These are phyloP conservation scores for Verticillium isaacii DNA, from an alignment of 2,329 filamentous ascomycete species.

Conservation along the genomic window DNA sequence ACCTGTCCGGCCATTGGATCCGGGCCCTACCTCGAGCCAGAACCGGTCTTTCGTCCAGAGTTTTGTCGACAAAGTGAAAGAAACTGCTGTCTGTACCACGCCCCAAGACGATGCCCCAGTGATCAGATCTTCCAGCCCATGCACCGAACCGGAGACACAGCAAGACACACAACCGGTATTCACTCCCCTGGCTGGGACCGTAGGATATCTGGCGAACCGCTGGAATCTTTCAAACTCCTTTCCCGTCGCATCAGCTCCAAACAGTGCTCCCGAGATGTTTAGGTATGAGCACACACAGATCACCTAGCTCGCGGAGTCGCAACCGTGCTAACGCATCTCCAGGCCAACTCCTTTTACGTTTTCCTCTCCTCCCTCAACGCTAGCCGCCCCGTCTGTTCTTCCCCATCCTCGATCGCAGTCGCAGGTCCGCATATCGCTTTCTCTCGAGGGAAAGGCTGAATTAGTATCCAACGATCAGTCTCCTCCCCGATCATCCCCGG, in stretches of 20 bases:
- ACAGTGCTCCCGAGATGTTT: constrained; percentile 36
- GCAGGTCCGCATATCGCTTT: constrained; percentile 75
- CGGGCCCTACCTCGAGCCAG: not conserved
- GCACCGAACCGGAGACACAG: not conserved
- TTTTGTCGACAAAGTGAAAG: not conserved
- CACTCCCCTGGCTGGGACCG: constrained; percentile 36
- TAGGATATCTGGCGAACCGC: constrained; percentile 51
- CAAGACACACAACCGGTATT: constrained; percentile 18
- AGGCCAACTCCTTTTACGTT: constrained; percentile 40
- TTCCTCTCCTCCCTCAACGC: constrained; percentile 20
- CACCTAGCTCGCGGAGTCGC: constrained; percentile 7
- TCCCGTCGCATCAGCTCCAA: constrained; percentile 40
- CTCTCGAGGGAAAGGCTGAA: constrained; percentile 86
- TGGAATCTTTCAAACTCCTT: constrained; percentile 51
- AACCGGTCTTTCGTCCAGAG: not conserved
- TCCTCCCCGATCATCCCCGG: constrained; percentile 57
- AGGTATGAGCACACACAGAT: constrained; percentile 29
- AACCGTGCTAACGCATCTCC: constrained; percentile 5
- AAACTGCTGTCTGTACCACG: not conserved
- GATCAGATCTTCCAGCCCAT: not conserved
- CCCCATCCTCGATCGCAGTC: constrained; percentile 34
- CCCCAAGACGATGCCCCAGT: not conserved
- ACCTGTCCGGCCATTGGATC: not conserved
- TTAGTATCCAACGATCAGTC: constrained; percentile 67
- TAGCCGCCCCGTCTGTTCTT: constrained; percentile 30